Conservation (phyloP, 2,329 filamentous ascomycete species). For the Pseudopyrenochaeta lycopersici region DNA sequence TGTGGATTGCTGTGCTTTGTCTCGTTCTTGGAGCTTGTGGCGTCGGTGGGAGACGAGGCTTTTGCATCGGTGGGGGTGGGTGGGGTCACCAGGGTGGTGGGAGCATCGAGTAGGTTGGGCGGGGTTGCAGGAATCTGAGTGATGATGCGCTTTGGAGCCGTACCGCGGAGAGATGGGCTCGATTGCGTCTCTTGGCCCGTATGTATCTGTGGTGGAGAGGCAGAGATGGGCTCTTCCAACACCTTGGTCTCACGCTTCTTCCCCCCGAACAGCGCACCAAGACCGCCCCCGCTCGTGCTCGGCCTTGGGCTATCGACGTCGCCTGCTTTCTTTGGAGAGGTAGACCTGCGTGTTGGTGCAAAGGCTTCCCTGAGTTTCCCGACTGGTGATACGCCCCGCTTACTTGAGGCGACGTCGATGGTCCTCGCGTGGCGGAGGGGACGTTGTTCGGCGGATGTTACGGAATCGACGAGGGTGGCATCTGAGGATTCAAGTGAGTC, state of each 20-base stretch:
- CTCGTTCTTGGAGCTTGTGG: slow-evolving; percentile 32
- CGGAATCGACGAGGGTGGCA: slow-evolving; percentile 42
- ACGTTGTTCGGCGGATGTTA: slow-evolving; percentile 35
- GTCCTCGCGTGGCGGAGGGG: slow-evolving; percentile 44
- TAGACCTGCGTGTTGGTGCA: slow-evolving; percentile 49
- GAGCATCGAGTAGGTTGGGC: slow-evolving; percentile 53
- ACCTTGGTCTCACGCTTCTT: slow-evolving; percentile 43
- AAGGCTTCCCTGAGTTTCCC: slow-evolving; percentile 78
- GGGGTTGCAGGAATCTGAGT: slow-evolving; percentile 54
- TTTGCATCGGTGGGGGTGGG: slow-evolving; percentile 66
- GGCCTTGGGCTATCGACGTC: slow-evolving; percentile 52
- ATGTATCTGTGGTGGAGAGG: slow-evolving; percentile 44
- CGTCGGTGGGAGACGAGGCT: slow-evolving; percentile 44
- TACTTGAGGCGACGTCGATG: slow-evolving; percentile 47
- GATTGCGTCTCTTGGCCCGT: slow-evolving; percentile 42
- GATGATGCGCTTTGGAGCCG: slow-evolving; percentile 45
- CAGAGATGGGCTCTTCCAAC: slow-evolving; percentile 37
- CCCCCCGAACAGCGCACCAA: slow-evolving; percentile 55
- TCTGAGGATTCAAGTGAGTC: slow-evolving; percentile 40
- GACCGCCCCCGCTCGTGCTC: slow-evolving; percentile 49
- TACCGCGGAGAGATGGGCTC: slow-evolving; percentile 31
- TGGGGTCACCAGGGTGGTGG: slow-evolving; percentile 69
- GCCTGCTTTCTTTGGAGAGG: slow-evolving; percentile 38
- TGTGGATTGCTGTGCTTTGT: slow-evolving; percentile 41
- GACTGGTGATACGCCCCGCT: slow-evolving; percentile 73